These are phyloP conservation scores for Epichloe uncinata DNA, from an alignment of 2,329 filamentous ascomycete genomes.

Conservation along the genomic window DNA sequence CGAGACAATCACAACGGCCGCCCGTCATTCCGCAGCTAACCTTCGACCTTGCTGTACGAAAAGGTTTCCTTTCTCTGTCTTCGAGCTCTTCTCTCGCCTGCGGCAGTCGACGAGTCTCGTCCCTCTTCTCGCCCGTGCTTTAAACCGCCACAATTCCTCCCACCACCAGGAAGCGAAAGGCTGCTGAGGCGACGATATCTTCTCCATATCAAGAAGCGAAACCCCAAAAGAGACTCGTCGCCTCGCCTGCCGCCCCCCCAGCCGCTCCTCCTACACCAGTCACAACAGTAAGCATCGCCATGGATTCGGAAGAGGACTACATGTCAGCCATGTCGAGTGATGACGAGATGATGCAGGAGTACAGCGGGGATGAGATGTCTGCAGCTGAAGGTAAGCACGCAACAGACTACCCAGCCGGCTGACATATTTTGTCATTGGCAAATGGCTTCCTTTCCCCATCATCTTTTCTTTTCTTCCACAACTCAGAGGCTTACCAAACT, in stretches of 20 bases:
- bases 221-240: conserved; percentile 42
- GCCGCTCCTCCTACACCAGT: conserved; percentile 45
- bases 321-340: conserved; percentile 70
- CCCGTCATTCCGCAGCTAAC: background rate
- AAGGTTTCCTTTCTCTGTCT: background rate
- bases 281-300: conserved; percentile 44
- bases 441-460: conserved; percentile 3
- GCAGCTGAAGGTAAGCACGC: conserved; percentile 32
- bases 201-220: conserved; percentile 27
- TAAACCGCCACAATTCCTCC: conserved; percentile 43
- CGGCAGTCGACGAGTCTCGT: background rate
- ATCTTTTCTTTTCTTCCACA: background rate
- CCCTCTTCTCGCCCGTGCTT: background rate
- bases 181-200: conserved; percentile 50
- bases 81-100: background rate
- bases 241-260: conserved; percentile 32
- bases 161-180: conserved; percentile 46
- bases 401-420: background rate
- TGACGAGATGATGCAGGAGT: conserved; percentile 60
- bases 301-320: conserved; percentile 95
- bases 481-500: background rate
- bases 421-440: no score
- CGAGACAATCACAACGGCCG: background rate
- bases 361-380: conserved; percentile 60
- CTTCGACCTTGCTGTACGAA: background rate